Conservation (phyloP, 345 rosid genomes). For the Psidium guajava region DNA sequence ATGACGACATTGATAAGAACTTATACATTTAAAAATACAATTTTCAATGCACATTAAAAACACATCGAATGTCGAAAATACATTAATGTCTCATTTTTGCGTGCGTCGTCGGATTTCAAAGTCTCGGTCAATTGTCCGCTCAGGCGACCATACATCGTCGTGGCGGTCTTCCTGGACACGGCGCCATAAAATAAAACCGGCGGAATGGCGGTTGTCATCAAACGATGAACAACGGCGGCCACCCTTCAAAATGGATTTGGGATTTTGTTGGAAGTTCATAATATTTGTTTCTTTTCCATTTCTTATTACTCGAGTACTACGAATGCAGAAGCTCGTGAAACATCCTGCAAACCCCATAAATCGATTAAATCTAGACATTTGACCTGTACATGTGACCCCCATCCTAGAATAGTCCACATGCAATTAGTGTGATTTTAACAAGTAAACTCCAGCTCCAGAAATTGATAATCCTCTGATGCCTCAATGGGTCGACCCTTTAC, state of each 20-base stretch:
- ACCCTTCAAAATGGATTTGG: background rate
- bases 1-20: background rate
- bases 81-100: background rate
- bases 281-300: background rate
- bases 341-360: background rate
- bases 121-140: background rate
- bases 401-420: background rate
- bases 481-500: background rate
- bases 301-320: background rate
- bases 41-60: background rate
- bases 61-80: background rate
- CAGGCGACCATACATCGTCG: background rate
- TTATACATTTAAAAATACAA: background rate
- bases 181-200: background rate
- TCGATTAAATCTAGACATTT: background rate
- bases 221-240: background rate
- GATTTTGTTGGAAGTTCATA: background rate
- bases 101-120: too few relatives aligned
- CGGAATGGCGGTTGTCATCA: background rate
- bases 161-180: background rate
- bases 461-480: background rate
- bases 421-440: background rate
- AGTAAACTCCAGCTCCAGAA: background rate
- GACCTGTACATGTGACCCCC: background rate
- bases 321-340: background rate